phyloP scores from a whole-genome alignment of 805 yeast genomes.

The Myxozyma melibiosi region DNA sequence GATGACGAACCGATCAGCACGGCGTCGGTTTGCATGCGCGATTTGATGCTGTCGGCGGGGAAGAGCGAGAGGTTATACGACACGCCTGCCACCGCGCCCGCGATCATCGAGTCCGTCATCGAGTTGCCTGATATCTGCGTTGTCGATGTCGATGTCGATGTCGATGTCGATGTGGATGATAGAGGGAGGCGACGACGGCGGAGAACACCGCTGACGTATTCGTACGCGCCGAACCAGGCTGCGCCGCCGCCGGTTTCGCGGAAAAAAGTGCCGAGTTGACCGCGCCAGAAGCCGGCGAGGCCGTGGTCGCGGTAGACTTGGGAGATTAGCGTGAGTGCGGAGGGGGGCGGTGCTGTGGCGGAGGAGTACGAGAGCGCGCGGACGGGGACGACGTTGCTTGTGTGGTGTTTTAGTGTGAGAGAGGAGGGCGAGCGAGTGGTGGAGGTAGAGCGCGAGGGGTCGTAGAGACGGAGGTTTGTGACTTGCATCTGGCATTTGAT shows the following conservation, averaged over 20 bases:
- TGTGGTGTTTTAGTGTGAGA: not conserved
- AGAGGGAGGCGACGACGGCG: constrained; percentile 1
- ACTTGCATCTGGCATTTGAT: constrained; percentile 88
- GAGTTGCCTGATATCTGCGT: constrained; percentile 37
- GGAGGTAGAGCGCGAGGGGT: not conserved
- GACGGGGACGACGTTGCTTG: not conserved
- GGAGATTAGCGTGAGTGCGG: constrained; percentile 37
- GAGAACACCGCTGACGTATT: constrained; percentile 49
- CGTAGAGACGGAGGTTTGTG: constrained; percentile 42
- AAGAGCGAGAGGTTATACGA: constrained; percentile 76
- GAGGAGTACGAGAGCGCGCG: not conserved
- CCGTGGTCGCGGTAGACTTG: constrained; percentile 57
- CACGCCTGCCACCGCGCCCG: constrained; percentile 88
- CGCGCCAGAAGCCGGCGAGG: constrained; percentile 77
- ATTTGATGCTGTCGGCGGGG: constrained; percentile 89
- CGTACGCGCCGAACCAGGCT: constrained; percentile 92
- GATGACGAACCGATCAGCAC: constrained; percentile 34
- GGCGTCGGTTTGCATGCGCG: constrained; percentile 72
- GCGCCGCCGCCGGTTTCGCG: constrained; percentile 91
- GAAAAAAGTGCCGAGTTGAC: constrained; percentile 76
- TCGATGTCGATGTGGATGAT: not conserved
- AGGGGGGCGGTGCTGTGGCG: constrained; percentile 4
- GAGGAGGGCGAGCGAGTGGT: not conserved
- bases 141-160: not conserved
- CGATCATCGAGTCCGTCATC: constrained; percentile 59